Evolutionary conservation across 1,284 basidiomycete genomes (phyloP).

Genomic region (Malassezia yamatoensis): DNA sequence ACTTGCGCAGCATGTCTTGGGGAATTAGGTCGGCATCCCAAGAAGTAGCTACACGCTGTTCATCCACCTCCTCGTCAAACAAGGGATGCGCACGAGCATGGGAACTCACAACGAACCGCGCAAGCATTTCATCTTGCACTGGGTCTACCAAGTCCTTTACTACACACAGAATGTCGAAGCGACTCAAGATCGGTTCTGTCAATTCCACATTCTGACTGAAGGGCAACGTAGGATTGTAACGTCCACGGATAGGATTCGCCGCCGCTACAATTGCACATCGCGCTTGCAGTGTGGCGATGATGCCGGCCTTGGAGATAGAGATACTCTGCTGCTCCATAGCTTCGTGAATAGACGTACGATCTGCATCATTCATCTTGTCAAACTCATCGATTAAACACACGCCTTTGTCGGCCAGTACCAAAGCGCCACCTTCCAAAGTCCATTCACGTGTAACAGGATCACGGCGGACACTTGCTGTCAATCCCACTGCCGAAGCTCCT

Average conservation of each 20-base stretch:
- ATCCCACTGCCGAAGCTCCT: slow-evolving; percentile 92
- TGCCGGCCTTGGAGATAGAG: slow-evolving; percentile 96
- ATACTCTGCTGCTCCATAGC: slow-evolving; percentile 99
- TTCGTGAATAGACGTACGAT: slow-evolving; percentile 85
- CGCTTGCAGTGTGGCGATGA: slow-evolving; percentile 90
- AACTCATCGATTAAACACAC: slow-evolving; percentile 98
- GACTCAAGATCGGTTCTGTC: slow-evolving; percentile 96
- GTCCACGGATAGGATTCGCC: slow-evolving; percentile 82
- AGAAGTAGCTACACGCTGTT: slow-evolving; percentile 73
- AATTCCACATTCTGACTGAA: slow-evolving; percentile 98
- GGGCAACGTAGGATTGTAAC: slow-evolving; percentile 50
- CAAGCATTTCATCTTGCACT: slow-evolving; percentile 88
- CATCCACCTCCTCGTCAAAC: slow-evolving; percentile 73
- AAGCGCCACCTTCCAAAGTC: slow-evolving; percentile 94
- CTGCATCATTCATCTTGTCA: slow-evolving; percentile 98
- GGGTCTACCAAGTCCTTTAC: slow-evolving; percentile 97
- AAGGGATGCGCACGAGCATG: slow-evolving; percentile 87
- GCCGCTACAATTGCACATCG: slow-evolving; percentile 95
- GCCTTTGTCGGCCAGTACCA: slow-evolving; percentile 97
- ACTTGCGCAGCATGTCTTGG: slow-evolving; percentile 92
- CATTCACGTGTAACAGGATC: slow-evolving; percentile 95
- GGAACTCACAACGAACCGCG: slow-evolving; percentile 91
- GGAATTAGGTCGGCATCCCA: slow-evolving; percentile 76
- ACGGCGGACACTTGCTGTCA: slow-evolving; percentile 94
- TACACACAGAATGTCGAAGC: slow-evolving; percentile 94